These are phyloP conservation scores for Xylariaceae sp. DNA, from an alignment of 2,329 filamentous ascomycete genomes.

Conservation along the genomic window DNA sequence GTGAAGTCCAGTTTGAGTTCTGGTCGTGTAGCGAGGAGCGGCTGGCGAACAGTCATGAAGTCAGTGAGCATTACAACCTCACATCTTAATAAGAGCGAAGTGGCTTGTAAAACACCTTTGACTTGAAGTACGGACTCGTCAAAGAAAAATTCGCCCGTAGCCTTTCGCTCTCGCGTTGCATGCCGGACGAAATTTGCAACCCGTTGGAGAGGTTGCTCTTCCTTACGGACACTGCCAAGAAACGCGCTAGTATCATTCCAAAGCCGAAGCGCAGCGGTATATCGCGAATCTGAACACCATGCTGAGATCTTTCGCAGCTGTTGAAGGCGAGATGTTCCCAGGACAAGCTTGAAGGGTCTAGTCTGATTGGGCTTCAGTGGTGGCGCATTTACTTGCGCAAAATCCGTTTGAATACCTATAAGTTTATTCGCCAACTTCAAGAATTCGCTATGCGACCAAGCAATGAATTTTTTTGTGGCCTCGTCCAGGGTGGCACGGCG, in stretches of 20 bases:
- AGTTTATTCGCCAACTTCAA: constrained; percentile 36
- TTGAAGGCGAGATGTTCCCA: constrained; percentile 10
- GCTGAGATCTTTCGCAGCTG: constrained; percentile 15
- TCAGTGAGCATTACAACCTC: constrained; percentile 46
- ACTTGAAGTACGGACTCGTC: constrained; percentile 35
- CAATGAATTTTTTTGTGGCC: constrained; percentile 61
- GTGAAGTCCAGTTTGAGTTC: constrained; percentile 26
- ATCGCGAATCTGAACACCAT: constrained; percentile 21
- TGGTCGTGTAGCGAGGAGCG: neutral
- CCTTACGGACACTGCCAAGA: constrained; percentile 30
- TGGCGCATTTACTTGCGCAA: neutral
- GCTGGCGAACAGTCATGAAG: constrained; percentile 22
- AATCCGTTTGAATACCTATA: constrained; percentile 14
- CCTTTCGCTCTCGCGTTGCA: constrained; percentile 30
- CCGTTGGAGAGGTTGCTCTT: constrained; percentile 48
- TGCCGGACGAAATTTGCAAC: constrained; percentile 43
- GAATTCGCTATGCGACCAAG: constrained; percentile 44
- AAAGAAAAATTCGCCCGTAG: constrained; percentile 29
- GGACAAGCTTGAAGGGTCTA: neutral
- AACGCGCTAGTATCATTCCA: constrained; percentile 19
- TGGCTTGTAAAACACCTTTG: constrained; percentile 38
- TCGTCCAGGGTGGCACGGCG: constrained; percentile 59
- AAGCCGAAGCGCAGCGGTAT: constrained; percentile 18
- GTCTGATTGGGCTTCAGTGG: neutral
- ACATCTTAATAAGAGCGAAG: constrained; percentile 43